Conservation (phyloP, 2,329 filamentous ascomycete genomes). For the Epichloe baconii region DNA sequence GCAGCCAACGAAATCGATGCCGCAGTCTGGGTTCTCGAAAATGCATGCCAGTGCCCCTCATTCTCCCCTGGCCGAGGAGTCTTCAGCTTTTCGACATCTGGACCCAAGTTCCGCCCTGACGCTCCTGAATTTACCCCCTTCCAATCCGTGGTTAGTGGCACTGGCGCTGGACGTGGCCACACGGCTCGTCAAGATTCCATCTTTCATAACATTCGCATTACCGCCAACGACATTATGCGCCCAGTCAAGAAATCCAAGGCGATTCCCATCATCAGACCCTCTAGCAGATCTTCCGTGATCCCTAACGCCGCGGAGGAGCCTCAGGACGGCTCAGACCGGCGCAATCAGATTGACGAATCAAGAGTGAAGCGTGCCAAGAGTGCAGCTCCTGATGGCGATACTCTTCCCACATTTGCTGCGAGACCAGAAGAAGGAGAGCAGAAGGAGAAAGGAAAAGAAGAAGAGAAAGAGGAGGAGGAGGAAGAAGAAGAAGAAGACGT, state of each 20-base stretch:
- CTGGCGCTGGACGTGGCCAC: conserved; percentile 35
- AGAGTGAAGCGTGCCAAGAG: conserved; percentile 65
- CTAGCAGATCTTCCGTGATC: conserved; percentile 32
- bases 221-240: conserved; percentile 47
- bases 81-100: conserved; percentile 56
- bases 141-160: conserved; percentile 28
- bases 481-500: too few relatives aligned
- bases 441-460: conserved; percentile 6
- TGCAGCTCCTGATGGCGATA: conserved; percentile 51
- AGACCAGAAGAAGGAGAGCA: conserved; percentile 20
- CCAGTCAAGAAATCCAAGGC: conserved; percentile 66
- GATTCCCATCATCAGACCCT: conserved; percentile 63
- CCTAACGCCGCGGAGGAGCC: conserved; percentile 12
- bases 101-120: conserved; percentile 60
- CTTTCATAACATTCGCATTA: conserved; percentile 57
- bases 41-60: conserved; percentile 56
- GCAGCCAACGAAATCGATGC: conserved; percentile 13
- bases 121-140: conserved; percentile 64
- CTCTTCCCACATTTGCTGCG: conserved; percentile 62
- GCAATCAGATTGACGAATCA: conserved; percentile 44
- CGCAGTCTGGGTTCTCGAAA: conserved; percentile 26
- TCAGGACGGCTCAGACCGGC: conserved; percentile 36
- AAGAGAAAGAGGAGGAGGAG: conserved; percentile 8
- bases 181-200: conserved; percentile 38
- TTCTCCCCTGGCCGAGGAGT: conserved; percentile 56